Percentiles rank a stretch among this genome's conserved stretches.
These are phyloP conservation scores for Hymenoscyphus repandus DNA, from an alignment of 2,329 filamentous ascomycete species.

Conservation along the genomic window DNA sequence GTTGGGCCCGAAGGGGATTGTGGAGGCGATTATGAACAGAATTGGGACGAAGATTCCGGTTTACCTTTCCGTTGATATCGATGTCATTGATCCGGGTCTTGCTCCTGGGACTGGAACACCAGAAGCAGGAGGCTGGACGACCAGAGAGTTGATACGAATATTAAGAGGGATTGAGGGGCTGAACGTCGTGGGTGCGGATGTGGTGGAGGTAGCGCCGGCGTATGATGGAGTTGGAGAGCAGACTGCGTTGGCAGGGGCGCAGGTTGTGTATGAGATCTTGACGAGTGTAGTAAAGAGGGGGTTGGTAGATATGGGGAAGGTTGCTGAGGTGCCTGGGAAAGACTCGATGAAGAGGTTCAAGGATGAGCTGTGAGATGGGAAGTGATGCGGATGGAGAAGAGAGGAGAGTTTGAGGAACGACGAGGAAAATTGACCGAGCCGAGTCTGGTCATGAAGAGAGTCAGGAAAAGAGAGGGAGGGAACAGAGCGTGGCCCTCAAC, in stretches of 20 bases:
- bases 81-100: constrained; percentile 67
- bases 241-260: constrained; percentile 76
- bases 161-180: constrained; percentile 74
- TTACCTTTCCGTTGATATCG: constrained; percentile 77
- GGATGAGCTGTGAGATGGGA: constrained; percentile 22
- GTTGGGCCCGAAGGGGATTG: constrained; percentile 65
- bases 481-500: no score
- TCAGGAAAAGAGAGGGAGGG: no score
- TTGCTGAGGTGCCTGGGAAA: constrained; percentile 19
- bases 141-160: constrained; percentile 78
- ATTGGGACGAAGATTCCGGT: constrained; percentile 73
- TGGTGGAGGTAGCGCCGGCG: constrained; percentile 82
- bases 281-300: constrained; percentile 66
- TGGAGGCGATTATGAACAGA: constrained; percentile 62
- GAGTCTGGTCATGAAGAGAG: no score
- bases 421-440: no score
- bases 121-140: constrained; percentile 88
- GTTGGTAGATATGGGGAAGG: constrained; percentile 33
- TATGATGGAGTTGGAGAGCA: constrained; percentile 78
- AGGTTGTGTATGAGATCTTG: constrained; percentile 81
- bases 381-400: neutral
- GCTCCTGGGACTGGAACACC: constrained; percentile 81
- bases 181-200: constrained; percentile 83
- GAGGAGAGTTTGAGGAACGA: neutral
- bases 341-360: constrained; percentile 16